Base-by-base conservation (phyloP, 2,329 filamentous ascomycete genomes). In the Calonectria pseudoreteaudii region DNA sequence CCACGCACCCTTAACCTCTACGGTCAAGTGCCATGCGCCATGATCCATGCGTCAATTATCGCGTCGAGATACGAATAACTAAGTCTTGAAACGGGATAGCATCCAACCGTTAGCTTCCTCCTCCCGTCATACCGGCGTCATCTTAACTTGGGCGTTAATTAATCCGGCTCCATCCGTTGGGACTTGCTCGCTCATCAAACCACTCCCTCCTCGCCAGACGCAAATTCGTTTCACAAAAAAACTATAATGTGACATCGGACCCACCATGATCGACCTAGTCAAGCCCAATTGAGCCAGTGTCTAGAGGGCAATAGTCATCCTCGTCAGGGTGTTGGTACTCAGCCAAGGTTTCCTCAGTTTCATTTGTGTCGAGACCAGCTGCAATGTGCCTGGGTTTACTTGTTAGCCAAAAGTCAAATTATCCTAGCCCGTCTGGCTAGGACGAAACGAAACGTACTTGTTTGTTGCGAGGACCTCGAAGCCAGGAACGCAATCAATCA, bases 401-500 rank as follows among this genome's bases (percentile, higher is more conserved):
- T 4, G 26, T 20, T 52, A 36, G 58, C 62, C 68, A 38, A 31
- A 10, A 56, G 18, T 14, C 3, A 2, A 14, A 14, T 16, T 11
- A 14, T 6, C 38, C 38, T n/a, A 31, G 28, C 30, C 30, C n/a
- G 10, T 5, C 4, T 7, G 18, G 23, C 31, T 8, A 10, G 26
- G 20, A 11, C 23, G 30, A 28, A 20, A 11, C 23, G 30, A 28
- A 28, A 71, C 73, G 44, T 72, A 76, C 75, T 75, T 73, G 47
- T 76, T 74, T 8, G 53, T 68, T 8, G 75, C 75, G 16, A 76
- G 71, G 13, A 76, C 75, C 28, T 76, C 75, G 7, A 76, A 66
- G 3, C 75, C 75, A 7, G 75, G 75, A 31, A 76, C 56, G 38
- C 73, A 72, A 36, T 76, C 75, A 62, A 76, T 75, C 58, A 76